Base-by-base conservation (phyloP, 75 land plant genomes). In the Pseudotsuga menziesii region DNA sequence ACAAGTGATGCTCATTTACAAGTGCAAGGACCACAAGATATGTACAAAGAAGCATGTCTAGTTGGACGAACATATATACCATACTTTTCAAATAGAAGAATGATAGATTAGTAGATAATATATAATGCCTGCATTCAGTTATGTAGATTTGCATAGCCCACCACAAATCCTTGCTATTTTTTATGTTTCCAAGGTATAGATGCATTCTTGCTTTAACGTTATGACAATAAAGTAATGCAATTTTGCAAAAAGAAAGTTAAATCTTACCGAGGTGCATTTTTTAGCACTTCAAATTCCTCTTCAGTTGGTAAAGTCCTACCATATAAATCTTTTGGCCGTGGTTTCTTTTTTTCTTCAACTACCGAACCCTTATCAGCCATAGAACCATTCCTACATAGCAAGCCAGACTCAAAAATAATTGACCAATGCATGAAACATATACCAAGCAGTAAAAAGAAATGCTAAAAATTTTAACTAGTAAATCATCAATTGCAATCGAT, bases 261-360 rank as follows among this genome's bases (percentile, higher is more conserved):
- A 14, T 64, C 82, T 57, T 78, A 93, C 98, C 86, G 83, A 48
- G 99, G 99, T 70, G 98, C 99, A 89, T 97, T 95, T 82, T 97
- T 97, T 72, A 97, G 75, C 16, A 84, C 89, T 79, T 93, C 92
- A 78, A 97, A 97, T 58, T 97, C 92, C 76, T 94, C 91, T 80
- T 91, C 99, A 16, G 99, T 97, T 0, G 99, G 97, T 61, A 97
- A 80, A 76, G 93, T 63, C 57, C 93, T 86, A 15, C 99, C 99
- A 84, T 84, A 97, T 8, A 97, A 87, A 85, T 96, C 99, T 80
- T 89, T 92, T 39, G 92, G 93, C 58, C 93, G 86, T 36, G 83
- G 75, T 74, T 83, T 84, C 78, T 88, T 96, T 78, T 86, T 85
- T 58, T 76, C 88, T 72, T 81, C 84, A 58, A 14, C 71, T 56